phyloP scores from a whole-genome alignment of 169 alveolate genomes.

The Cryptosporidium tyzzeri region DNA sequence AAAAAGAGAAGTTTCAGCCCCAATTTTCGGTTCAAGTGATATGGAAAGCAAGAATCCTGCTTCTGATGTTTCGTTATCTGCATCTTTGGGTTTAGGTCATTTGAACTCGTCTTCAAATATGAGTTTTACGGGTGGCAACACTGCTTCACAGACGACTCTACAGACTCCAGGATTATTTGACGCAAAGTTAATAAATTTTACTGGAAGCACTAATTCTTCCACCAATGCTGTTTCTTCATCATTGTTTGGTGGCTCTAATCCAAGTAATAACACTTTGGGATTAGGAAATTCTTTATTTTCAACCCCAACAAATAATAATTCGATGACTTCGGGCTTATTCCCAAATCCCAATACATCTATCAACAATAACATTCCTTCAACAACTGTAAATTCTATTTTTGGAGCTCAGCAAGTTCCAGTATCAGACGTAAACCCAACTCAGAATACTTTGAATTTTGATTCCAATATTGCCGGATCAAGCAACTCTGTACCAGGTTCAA shows the following conservation, averaged over 20 bases:
- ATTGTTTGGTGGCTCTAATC: conserved; percentile 4
- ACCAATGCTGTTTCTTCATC: background rate
- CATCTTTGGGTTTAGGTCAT: background rate
- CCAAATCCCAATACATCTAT: background rate
- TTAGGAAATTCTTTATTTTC: background rate
- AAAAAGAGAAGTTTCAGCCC: background rate
- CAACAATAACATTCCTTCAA: background rate
- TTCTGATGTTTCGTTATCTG: background rate
- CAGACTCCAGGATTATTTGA: conserved; percentile 14
- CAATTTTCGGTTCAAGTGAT: background rate
- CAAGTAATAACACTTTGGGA: background rate
- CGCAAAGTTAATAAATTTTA: background rate
- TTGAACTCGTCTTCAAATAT: background rate
- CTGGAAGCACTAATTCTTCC: background rate
- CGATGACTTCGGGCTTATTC: background rate
- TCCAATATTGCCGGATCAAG: background rate
- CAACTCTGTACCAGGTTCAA: conserved; percentile 4
- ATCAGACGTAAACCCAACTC: background rate
- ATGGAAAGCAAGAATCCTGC: background rate
- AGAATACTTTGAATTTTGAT: background rate
- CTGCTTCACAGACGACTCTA: background rate
- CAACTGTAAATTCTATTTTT: conserved; percentile 20
- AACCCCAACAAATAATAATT: background rate
- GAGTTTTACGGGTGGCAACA: background rate
- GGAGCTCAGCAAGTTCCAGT: background rate